These are phyloP conservation scores for Fraxinus dipetala DNA, from an alignment of 305 asterid genomes.

Conservation along the genomic window DNA sequence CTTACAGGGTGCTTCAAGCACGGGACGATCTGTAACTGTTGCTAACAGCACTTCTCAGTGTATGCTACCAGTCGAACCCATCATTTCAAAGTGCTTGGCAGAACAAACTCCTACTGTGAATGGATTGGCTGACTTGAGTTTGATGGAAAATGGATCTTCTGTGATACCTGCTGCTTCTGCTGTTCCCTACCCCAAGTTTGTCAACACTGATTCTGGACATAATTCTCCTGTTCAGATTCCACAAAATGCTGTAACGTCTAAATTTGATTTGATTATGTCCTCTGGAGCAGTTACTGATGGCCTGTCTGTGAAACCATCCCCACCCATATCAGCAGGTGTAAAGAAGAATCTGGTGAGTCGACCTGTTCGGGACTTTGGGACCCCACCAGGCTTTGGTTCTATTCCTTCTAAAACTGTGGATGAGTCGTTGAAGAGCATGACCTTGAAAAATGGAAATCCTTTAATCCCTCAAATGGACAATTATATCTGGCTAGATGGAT, in stretches of 20 bases:
- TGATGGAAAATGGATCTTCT: constrained; percentile 48
- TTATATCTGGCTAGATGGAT: constrained; percentile 86
- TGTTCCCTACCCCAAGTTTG: constrained; percentile 46
- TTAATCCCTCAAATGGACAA: constrained; percentile 54
- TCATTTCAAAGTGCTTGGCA: constrained; percentile 45
- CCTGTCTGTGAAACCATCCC: constrained; percentile 39
- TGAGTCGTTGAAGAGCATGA: constrained; percentile 42
- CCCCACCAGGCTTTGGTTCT: constrained; percentile 93
- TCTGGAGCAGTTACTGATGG: constrained; percentile 42
- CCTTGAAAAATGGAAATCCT: constrained; percentile 45
- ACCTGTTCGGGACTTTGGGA: constrained; percentile 77
- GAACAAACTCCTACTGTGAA: constrained; percentile 44
- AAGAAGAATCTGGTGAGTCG: constrained; percentile 90
- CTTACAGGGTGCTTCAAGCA: constrained; percentile 41
- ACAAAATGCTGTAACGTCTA: constrained; percentile 46
- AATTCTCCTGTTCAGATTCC: constrained; percentile 37
- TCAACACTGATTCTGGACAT: constrained; percentile 34
- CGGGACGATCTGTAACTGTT: constrained; percentile 35
- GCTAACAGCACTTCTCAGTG: constrained; percentile 38
- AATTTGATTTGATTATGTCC: constrained; percentile 46
- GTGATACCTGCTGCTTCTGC: constrained; percentile 43
- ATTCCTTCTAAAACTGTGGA: constrained; percentile 61
- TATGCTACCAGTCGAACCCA: constrained; percentile 47
- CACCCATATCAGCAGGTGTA: constrained; percentile 41
- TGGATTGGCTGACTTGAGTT: constrained; percentile 51